A percentile compares a stretch with the other conserved stretches of the same genome.
phyloP scores from a whole-genome alignment of 805 yeast genomes.

The Candida easanensis region DNA sequence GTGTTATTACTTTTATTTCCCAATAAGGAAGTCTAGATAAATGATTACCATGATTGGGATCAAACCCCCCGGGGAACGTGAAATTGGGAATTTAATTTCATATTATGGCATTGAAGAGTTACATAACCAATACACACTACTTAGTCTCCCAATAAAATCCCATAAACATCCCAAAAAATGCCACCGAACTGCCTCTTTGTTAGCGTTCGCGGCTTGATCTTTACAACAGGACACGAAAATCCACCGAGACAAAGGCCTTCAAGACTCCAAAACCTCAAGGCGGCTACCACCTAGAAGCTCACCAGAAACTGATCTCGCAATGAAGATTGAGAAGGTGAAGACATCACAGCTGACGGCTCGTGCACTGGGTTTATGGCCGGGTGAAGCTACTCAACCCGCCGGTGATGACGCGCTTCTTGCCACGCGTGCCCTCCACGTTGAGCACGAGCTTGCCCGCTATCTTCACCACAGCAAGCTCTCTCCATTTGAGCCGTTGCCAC shows the following conservation, averaged over 20 bases:
- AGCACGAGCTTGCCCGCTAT: neutral
- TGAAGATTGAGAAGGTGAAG: neutral
- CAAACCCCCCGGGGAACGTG: too few relatives aligned
- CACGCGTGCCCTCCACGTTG: neutral
- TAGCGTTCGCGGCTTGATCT: too few relatives aligned
- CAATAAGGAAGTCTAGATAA: neutral
- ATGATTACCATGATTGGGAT: too few relatives aligned
- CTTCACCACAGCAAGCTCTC: neutral
- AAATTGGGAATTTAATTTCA: too few relatives aligned
- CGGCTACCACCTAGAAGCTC: neutral
- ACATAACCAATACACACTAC: too few relatives aligned
- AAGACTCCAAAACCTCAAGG: too few relatives aligned
- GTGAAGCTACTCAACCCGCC: neutral
- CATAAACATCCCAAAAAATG: too few relatives aligned
- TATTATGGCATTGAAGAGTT: too few relatives aligned
- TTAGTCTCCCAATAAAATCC: too few relatives aligned
- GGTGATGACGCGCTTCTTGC: neutral
- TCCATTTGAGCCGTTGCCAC: neutral
- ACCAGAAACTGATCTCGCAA: neutral
- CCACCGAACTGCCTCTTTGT: too few relatives aligned
- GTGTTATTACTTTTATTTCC: too few relatives aligned
- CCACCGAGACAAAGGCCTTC: too few relatives aligned
- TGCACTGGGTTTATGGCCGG: neutral
- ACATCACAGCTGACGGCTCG: constrained; percentile 1
- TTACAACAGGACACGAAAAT: neutral